phyloP scores from a whole-genome alignment of 139 green algal genomes.

The Microglena sp. region DNA sequence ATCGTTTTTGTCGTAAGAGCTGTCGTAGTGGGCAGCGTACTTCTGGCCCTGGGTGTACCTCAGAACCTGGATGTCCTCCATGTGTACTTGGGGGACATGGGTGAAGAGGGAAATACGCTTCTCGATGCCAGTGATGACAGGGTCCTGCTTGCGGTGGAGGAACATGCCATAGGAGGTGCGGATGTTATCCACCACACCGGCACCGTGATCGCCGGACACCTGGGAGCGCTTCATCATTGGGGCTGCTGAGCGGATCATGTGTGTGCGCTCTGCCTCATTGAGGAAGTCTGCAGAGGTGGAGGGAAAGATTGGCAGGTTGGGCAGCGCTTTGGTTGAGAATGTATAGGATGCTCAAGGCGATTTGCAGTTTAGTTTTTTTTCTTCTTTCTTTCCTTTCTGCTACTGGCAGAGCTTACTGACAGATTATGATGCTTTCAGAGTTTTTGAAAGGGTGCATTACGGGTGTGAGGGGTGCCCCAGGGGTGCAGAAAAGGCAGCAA shows the following conservation, averaged over 20 bases:
- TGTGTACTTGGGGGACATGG: conserved; percentile 34
- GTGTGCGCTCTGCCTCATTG: conserved; percentile 8
- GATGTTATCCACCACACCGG: conserved; percentile 12
- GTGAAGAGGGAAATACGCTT: conserved; percentile 34
- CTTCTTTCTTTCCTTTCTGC: no score
- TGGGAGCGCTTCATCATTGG: conserved; percentile 20
- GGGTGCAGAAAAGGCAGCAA: no score
- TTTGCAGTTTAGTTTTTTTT: no score
- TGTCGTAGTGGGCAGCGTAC: conserved; percentile 46
- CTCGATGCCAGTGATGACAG: conserved; percentile 32
- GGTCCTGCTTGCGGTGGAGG: conserved; percentile 19
- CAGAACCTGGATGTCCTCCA: conserved; percentile 35
- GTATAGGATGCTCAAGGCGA: no score
- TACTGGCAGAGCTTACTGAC: no score
- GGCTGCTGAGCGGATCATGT: conserved; percentile 19
- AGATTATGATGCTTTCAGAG: no score
- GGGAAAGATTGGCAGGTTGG: no score
- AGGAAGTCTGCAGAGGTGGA: no score
- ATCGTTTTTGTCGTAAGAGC: conserved; percentile 18
- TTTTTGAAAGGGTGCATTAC: no score
- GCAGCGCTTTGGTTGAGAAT: no score
- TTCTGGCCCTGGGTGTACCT: conserved; percentile 37
- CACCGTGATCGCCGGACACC: conserved; percentile 2
- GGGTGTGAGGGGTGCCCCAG: no score
- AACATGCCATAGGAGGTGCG: conserved; percentile 20